Conservation (phyloP, 73 alveolate species). For the Blepharisma stoltei region DNA sequence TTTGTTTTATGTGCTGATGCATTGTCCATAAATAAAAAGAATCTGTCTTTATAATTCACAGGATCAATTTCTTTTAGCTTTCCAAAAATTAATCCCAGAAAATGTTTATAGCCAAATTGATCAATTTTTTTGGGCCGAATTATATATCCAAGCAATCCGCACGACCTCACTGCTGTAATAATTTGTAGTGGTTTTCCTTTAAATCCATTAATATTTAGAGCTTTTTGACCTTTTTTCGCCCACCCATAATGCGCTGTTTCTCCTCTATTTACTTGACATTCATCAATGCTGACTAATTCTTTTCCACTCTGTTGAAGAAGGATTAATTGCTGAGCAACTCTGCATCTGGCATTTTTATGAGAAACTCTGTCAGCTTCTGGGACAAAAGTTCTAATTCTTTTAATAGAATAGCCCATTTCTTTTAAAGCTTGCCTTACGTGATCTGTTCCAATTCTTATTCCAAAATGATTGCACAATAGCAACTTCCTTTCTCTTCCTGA, state of each 20-base stretch:
- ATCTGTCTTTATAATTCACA: background rate
- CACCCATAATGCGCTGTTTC: background rate
- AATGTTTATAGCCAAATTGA: background rate
- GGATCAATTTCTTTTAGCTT: background rate
- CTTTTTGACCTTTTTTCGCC: background rate
- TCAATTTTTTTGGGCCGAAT: background rate
- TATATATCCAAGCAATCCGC: background rate
- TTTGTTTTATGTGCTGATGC: conserved; percentile 9
- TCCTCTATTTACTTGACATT: background rate
- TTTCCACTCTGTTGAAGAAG: background rate
- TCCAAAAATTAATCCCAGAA: background rate
- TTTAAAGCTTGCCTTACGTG: background rate
- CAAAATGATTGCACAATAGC: background rate
- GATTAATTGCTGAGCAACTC: background rate
- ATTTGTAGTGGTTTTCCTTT: background rate
- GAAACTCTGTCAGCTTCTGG: background rate
- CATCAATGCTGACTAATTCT: conserved; percentile 11
- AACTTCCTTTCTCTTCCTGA: background rate
- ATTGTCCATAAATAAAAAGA: background rate
- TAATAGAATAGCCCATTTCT: background rate
- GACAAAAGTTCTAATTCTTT: background rate
- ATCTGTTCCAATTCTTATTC: background rate
- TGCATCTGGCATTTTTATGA: background rate
- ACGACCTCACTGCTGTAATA: background rate
- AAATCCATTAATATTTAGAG: background rate